phyloP scores from a whole-genome alignment of 2,329 filamentous ascomycete genomes.

The Penicillium griseofulvum region DNA sequence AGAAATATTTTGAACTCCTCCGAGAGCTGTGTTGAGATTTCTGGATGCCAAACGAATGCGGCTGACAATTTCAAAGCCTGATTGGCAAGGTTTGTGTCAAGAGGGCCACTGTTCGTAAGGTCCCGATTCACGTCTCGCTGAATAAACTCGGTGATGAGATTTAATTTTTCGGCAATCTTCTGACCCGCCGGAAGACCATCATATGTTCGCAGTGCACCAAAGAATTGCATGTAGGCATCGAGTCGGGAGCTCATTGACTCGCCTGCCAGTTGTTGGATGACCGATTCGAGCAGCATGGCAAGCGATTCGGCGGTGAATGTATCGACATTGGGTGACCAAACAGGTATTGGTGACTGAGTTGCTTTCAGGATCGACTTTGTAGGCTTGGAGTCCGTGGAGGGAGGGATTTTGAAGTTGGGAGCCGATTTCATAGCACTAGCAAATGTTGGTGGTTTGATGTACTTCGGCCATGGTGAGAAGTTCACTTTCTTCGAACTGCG shows the following conservation, averaged over 20 bases:
- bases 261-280: conserved; percentile 75
- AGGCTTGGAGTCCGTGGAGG: conserved; percentile 53
- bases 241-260: conserved; percentile 68
- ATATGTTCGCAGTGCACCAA: conserved; percentile 73
- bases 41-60: conserved; percentile 71
- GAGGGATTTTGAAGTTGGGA: conserved; percentile 49
- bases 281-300: conserved; percentile 78
- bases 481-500: conserved; percentile 58
- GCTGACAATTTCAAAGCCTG: conserved; percentile 76
- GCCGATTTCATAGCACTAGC: conserved; percentile 34
- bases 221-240: conserved; percentile 82
- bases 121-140: conserved; percentile 72
- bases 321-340: conserved; percentile 46
- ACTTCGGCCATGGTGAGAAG: conserved; percentile 59
- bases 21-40: conserved; percentile 67
- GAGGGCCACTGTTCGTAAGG: conserved; percentile 51
- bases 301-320: conserved; percentile 59
- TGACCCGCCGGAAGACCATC: conserved; percentile 75
- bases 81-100: conserved; percentile 69
- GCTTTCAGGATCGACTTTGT: conserved; percentile 81
- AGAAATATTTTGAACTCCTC: conserved; percentile 78
- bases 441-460: conserved; percentile 49
- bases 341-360: conserved; percentile 41
- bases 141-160: conserved; percentile 75
- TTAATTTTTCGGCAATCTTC: conserved; percentile 72